Evolutionary conservation across 306 rosid species (phyloP).

Genomic region (Begonia masoniana): DNA sequence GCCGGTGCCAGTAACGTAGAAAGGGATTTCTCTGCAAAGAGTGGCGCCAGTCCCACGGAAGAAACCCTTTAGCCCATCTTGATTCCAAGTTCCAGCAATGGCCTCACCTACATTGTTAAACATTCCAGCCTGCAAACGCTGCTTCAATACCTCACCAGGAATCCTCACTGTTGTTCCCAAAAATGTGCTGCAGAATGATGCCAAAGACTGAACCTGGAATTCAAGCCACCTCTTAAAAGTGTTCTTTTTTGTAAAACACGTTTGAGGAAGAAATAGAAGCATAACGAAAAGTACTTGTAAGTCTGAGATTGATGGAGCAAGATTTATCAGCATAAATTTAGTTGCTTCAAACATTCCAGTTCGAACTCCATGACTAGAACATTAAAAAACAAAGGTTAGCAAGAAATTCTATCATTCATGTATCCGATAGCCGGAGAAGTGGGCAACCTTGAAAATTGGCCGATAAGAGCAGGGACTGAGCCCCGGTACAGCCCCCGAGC

Average conservation of each 20-base stretch:
- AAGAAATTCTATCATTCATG: too few relatives aligned
- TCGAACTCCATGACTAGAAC: conserved; percentile 90
- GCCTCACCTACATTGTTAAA: conserved; percentile 85
- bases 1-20: conserved; percentile 97
- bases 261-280: too few relatives aligned
- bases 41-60: conserved; percentile 99
- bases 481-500: conserved; percentile 76
- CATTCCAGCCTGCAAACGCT: conserved; percentile 93
- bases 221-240: too few relatives aligned
- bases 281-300: conserved; percentile 55
- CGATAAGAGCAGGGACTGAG: conserved; percentile 92
- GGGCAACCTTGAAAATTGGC: conserved; percentile 86
- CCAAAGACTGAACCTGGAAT: conserved; percentile 67
- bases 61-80: conserved; percentile 91
- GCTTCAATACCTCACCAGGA: conserved; percentile 95
- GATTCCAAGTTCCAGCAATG: conserved; percentile 73
- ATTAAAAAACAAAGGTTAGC: conserved; percentile 19
- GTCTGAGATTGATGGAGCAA: conserved; percentile 87
- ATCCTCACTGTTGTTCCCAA: conserved; percentile 96
- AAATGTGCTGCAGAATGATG: conserved; percentile 93
- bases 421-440: conserved; percentile 6
- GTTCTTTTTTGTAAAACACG: too few relatives aligned
- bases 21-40: conserved; percentile 99
- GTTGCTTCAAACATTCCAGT: conserved; percentile 98
- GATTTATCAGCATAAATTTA: conserved; percentile 61